Conservation (phyloP, 371 early-diverging fungal species). For the Phascolomyces articulosus region DNA sequence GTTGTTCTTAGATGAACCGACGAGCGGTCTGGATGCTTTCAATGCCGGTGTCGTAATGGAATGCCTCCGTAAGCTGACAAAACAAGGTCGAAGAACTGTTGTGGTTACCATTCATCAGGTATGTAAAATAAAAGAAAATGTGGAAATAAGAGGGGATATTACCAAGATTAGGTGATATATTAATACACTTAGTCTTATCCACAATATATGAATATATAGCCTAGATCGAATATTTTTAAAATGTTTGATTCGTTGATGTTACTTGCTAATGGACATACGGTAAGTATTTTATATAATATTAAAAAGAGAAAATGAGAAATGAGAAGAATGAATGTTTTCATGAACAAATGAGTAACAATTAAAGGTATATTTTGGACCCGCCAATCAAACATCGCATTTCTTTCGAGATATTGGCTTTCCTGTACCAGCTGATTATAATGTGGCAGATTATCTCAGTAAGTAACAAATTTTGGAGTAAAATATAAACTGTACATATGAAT, state of each 20-base stretch:
- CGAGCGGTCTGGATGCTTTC: constrained; percentile 89
- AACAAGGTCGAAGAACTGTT: constrained; percentile 68
- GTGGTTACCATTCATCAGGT: constrained; percentile 82
- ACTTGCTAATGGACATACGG: constrained; percentile 70
- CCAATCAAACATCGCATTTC: constrained; percentile 40
- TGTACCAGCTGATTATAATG: constrained; percentile 79
- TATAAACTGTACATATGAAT: no score
- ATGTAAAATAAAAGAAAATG: no score
- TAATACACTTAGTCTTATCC: no score
- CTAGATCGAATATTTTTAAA: constrained; percentile 78
- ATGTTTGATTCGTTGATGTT: constrained; percentile 83
- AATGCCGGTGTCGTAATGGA: constrained; percentile 83
- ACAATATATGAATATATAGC: no score
- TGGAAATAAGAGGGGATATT: background rate
- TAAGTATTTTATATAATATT: constrained; percentile 16
- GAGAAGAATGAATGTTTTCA: background rate
- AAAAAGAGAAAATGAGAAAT: background rate
- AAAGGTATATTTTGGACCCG: constrained; percentile 66
- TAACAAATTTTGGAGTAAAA: background rate
- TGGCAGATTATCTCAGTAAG: constrained; percentile 77
- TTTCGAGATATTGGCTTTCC: constrained; percentile 64
- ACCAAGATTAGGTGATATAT: no score
- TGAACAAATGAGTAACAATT: no score
- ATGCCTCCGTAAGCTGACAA: constrained; percentile 67
- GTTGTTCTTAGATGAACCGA: constrained; percentile 90